Percentiles rank a stretch among this genome's conserved stretches.
Conservation (phyloP, 306 rosid species). For the Pueraria montana region DNA sequence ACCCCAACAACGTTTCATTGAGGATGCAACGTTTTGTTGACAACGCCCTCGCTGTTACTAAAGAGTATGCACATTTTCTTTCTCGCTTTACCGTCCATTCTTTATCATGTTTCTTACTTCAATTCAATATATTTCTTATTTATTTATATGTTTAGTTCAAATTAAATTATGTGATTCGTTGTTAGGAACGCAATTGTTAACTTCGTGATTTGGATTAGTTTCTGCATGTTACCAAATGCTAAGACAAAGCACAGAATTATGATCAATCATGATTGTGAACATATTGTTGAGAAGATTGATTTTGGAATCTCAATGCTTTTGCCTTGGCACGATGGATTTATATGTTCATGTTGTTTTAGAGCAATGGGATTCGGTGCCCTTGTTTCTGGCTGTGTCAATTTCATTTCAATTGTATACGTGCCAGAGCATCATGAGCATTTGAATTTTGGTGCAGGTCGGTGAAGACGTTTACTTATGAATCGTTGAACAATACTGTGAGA, state of each 20-base stretch:
- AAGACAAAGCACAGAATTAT: background rate
- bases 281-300: background rate
- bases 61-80: slow-evolving; percentile 69
- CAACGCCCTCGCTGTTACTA: slow-evolving; percentile 68
- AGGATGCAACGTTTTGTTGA: slow-evolving; percentile 74
- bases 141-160: no score
- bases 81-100: background rate
- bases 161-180: background rate
- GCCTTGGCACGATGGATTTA: background rate
- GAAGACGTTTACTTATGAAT: slow-evolving; percentile 86
- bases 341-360: slow-evolving; percentile 8
- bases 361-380: no score
- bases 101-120: background rate
- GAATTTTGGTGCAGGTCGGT: slow-evolving; percentile 75
- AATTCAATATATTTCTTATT: no score
- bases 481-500: slow-evolving; percentile 77
- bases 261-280: background rate
- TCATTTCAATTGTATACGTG: no score
- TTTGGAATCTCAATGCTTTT: background rate
- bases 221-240: slow-evolving; percentile 11
- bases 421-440: no score
- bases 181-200: no score
- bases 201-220: background rate
- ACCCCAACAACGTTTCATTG: no score
- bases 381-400: no score